Evolutionary conservation across 768 basidiomycete species (phyloP).

Genomic region (Dentipellis fragilis): DNA sequence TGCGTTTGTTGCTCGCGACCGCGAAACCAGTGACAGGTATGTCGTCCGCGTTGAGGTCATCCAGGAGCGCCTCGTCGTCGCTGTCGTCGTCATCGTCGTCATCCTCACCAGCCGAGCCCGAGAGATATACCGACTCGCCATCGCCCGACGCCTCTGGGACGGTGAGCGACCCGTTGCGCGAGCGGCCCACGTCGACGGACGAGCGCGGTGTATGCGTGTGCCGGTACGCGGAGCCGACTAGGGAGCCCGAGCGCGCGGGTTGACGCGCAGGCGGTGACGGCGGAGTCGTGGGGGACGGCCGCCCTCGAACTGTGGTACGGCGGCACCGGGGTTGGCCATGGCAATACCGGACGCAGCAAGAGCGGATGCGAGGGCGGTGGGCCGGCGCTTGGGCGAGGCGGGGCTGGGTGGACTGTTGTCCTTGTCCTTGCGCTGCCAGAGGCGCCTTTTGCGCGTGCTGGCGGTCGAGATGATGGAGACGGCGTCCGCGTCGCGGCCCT

Average conservation of each 20-base stretch:
- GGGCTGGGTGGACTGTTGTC: conserved; percentile 19
- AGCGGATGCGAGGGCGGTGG: conserved; percentile 55
- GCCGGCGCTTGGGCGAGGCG: conserved; percentile 23
- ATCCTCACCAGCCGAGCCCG: conserved; percentile 9
- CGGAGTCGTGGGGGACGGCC: conserved; percentile 23
- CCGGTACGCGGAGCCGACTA: background rate
- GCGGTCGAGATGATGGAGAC: conserved; percentile 13
- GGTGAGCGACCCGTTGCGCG: conserved; percentile 14
- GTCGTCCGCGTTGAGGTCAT: conserved; percentile 51
- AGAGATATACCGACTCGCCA: conserved; percentile 5
- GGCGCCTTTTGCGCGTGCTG: conserved; percentile 8
- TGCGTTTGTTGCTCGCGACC: conserved; percentile 89
- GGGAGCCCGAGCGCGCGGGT: conserved; percentile 3
- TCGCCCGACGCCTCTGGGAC: conserved; percentile 17
- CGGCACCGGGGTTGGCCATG: conserved; percentile 49
- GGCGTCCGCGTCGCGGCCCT: conserved; percentile 13
- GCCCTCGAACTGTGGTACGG: conserved; percentile 15
- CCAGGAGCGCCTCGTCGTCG: conserved; percentile 13
- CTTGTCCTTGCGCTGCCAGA: conserved; percentile 9
- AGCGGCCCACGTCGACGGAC: conserved; percentile 9
- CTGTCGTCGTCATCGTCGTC: conserved; percentile 24
- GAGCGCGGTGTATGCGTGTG: conserved; percentile 8
- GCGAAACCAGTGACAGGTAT: conserved; percentile 95
- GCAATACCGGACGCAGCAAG: conserved; percentile 57
- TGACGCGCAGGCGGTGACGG: conserved; percentile 11